These are phyloP conservation scores for Aspergillus ustus DNA, from an alignment of 2,329 filamentous ascomycete genomes.

Conservation along the genomic window DNA sequence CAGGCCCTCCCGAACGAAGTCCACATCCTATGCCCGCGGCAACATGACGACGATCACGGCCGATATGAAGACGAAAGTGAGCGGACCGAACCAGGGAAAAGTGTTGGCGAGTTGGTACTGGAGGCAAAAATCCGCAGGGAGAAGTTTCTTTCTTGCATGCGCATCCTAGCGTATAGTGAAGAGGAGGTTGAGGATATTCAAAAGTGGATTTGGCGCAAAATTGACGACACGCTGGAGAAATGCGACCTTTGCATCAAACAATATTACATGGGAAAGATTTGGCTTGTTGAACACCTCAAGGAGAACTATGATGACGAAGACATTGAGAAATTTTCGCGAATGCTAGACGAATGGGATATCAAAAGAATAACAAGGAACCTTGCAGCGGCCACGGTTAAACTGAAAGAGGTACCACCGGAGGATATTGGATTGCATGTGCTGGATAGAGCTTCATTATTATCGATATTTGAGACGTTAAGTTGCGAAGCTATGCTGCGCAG, in stretches of 20 bases:
- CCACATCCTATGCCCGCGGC: constrained; percentile 72
- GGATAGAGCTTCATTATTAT: constrained; percentile 68
- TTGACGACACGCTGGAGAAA: constrained; percentile 63
- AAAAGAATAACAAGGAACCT: constrained; percentile 65
- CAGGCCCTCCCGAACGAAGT: constrained; percentile 50
- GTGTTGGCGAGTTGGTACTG: constrained; percentile 52
- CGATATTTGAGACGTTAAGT: constrained; percentile 86
- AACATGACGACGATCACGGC: constrained; percentile 65
- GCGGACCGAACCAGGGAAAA: constrained; percentile 50
- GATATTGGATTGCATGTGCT: constrained; percentile 56
- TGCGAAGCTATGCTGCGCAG: constrained; percentile 75
- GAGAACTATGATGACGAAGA: constrained; percentile 57
- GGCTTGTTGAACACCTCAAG: constrained; percentile 65
- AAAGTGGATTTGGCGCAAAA: constrained; percentile 61
- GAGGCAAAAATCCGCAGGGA: constrained; percentile 62
- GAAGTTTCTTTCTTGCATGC: constrained; percentile 68
- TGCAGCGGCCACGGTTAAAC: constrained; percentile 58
- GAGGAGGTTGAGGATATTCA: constrained; percentile 65
- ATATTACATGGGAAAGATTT: constrained; percentile 72
- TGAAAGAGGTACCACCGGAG: constrained; percentile 56
- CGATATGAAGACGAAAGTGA: constrained; percentile 65
- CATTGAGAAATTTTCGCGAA: constrained; percentile 56
- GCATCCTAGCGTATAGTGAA: constrained; percentile 69
- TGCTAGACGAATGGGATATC: constrained; percentile 66
- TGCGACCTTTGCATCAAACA: constrained; percentile 74